Evolutionary conservation across 2,329 filamentous ascomycete species (phyloP).

Genomic region (Sarocladium brachiariae): DNA sequence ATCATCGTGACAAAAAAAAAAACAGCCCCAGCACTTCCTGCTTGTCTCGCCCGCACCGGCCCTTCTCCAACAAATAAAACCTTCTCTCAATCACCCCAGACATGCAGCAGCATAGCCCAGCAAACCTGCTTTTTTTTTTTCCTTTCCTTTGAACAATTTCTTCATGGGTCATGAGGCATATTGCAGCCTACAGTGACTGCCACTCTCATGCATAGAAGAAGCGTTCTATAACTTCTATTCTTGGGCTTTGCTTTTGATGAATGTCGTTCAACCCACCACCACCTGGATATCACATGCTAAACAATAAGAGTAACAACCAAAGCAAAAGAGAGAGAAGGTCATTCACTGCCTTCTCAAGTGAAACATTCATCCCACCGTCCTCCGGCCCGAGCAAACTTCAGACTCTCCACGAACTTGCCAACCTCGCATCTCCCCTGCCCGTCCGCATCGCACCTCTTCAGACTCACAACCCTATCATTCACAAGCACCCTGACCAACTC

Average conservation of each 20-base stretch:
- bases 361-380: conserved; percentile 67
- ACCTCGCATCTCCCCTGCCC: conserved; percentile 63
- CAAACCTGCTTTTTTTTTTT: background rate
- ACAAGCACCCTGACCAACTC: conserved; percentile 74
- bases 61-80: conserved; percentile 1
- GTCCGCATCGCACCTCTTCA: conserved; percentile 66
- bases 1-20: conserved; percentile 1
- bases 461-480: conserved; percentile 73
- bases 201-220: too few species aligned
- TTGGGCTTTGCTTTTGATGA: background rate
- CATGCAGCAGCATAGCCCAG: background rate
- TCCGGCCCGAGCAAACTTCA: conserved; percentile 65
- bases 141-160: too few species aligned
- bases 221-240: background rate
- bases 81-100: background rate
- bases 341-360: conserved; percentile 3
- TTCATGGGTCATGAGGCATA: too few species aligned
- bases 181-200: too few species aligned
- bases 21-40: background rate
- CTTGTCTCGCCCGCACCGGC: conserved; percentile 7
- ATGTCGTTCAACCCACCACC: background rate
- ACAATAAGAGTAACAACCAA: background rate
- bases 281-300: background rate
- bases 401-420: conserved; percentile 62
- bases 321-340: background rate